Conservation (phyloP, 208 protist genomes). For the Leishmania aethiopica region DNA sequence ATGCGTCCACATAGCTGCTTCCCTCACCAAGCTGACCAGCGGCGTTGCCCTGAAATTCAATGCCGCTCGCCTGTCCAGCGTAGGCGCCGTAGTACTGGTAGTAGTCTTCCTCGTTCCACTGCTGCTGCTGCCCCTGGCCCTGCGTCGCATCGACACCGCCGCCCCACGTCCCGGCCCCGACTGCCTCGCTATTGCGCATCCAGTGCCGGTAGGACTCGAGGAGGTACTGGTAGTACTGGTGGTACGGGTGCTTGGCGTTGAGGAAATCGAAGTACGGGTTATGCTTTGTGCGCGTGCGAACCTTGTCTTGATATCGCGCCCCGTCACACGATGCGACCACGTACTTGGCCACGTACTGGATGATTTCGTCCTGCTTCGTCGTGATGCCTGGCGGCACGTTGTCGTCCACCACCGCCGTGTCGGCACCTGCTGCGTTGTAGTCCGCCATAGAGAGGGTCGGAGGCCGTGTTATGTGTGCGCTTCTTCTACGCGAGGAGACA, state of each 20-base stretch:
- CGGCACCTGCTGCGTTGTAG: constrained; percentile 18
- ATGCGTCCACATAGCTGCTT: constrained; percentile 3
- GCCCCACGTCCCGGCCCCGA: constrained; percentile 20
- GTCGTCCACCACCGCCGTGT: constrained; percentile 30
- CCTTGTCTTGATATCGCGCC: constrained; percentile 69
- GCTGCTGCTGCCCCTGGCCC: constrained; percentile 41
- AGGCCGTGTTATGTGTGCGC: not conserved
- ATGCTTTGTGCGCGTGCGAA: constrained; percentile 59
- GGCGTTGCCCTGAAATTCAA: constrained; percentile 7
- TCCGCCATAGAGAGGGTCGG: not conserved
- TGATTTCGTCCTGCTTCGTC: constrained; percentile 81
- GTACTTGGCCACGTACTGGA: constrained; percentile 81
- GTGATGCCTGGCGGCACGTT: constrained; percentile 60
- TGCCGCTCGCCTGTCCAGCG: constrained; percentile 20
- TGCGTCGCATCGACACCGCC: constrained; percentile 18
- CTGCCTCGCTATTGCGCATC: constrained; percentile 44
- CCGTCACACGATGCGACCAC: constrained; percentile 74
- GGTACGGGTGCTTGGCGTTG: constrained; percentile 54
- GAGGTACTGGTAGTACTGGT: constrained; percentile 80
- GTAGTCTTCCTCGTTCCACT: constrained; percentile 41
- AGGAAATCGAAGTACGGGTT: constrained; percentile 85
- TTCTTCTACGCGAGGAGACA: not conserved
- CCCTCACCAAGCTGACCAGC: not conserved
- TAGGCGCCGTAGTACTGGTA: constrained; percentile 41
- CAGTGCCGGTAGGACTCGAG: constrained; percentile 69